Conservation (phyloP, 495 filamentous ascomycete genomes). For the Aspergillus steynii region DNA sequence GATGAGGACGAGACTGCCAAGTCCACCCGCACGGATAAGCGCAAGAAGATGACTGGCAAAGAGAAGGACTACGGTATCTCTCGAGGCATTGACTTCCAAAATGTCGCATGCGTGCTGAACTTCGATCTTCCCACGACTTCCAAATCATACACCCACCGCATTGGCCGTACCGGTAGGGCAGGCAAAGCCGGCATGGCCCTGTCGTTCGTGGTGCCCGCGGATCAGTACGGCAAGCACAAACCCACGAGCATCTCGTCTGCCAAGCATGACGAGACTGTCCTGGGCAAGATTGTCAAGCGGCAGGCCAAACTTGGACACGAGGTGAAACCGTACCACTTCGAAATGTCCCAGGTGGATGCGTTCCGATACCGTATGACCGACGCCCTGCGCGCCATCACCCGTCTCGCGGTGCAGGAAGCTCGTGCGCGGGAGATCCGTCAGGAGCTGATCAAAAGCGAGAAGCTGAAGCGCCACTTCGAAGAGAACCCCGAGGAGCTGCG, state of each 20-base stretch:
- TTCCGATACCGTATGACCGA: slow-evolving; percentile 96
- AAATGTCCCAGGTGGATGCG: slow-evolving; percentile 87
- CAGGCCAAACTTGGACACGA: slow-evolving; percentile 74
- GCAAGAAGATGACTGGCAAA: slow-evolving; percentile 56
- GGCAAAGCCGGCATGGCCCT: slow-evolving; percentile 90
- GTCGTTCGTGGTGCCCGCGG: slow-evolving; percentile 85
- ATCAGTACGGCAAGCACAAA: slow-evolving; percentile 82
- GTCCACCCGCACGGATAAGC: slow-evolving; percentile 50
- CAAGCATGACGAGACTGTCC: slow-evolving; percentile 79
- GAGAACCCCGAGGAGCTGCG: slow-evolving; percentile 90
- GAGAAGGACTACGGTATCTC: slow-evolving; percentile 91
- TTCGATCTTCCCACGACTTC: slow-evolving; percentile 88
- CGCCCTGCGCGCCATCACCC: slow-evolving; percentile 78
- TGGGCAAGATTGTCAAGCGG: slow-evolving; percentile 68
- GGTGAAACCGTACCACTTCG: slow-evolving; percentile 86
- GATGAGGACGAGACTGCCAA: slow-evolving; percentile 31
- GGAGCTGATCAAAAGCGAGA: slow-evolving; percentile 89
- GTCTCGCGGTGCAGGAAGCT: slow-evolving; percentile 84
- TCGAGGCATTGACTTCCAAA: slow-evolving; percentile 93
- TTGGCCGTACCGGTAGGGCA: slow-evolving; percentile 89
- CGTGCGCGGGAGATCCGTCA: slow-evolving; percentile 81
- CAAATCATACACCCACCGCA: slow-evolving; percentile 94
- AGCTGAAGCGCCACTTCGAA: slow-evolving; percentile 92
- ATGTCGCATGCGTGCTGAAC: slow-evolving; percentile 93
- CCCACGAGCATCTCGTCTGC: slow-evolving; percentile 71